A percentile compares a stretch with the other conserved stretches of the same genome.
These are phyloP conservation scores for Clonostachys rhizophaga DNA, from an alignment of 2,329 filamentous ascomycete species.

Conservation along the genomic window DNA sequence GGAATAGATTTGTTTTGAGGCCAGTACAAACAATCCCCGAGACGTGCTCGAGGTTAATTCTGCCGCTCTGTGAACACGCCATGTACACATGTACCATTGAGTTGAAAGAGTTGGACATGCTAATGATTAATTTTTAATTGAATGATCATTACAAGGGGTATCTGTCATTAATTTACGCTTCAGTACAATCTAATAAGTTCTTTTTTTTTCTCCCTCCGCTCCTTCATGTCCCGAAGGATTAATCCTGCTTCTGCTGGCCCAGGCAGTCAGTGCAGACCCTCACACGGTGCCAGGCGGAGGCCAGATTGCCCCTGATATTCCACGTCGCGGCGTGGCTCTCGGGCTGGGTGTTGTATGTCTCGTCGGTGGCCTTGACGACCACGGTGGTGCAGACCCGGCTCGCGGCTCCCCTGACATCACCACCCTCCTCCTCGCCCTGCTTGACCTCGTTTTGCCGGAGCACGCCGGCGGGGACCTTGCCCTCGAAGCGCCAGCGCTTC, in stretches of 20 bases:
- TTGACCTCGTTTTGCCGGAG: constrained; percentile 9
- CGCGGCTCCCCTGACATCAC: constrained; percentile 12
- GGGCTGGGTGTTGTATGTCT: constrained; percentile 63
- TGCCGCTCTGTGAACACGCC: too few species aligned
- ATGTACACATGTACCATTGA: too few species aligned
- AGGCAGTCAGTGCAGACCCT: constrained; percentile 26
- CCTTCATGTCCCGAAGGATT: not conserved
- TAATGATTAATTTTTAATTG: too few species aligned
- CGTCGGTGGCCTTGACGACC: constrained; percentile 62
- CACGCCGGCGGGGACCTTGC: constrained; percentile 29
- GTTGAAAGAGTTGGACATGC: too few species aligned
- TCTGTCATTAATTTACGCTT: too few species aligned
- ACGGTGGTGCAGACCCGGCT: constrained; percentile 36
- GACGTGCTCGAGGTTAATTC: too few species aligned
- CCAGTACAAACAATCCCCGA: too few species aligned
- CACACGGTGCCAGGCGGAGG: constrained; percentile 63
- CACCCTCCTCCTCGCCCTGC: constrained; percentile 1
- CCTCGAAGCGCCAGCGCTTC: constrained; percentile 57
- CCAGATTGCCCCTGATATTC: constrained; percentile 60
- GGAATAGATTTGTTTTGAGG: too few species aligned
- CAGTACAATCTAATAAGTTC: not conserved
- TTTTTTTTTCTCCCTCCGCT: not conserved
- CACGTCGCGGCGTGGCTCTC: constrained; percentile 55
- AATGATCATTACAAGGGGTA: too few species aligned
- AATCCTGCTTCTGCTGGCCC: not conserved